Evolutionary conservation across 495 filamentous ascomycete species (phyloP).

Genomic region (Neurospora discreta): DNA sequence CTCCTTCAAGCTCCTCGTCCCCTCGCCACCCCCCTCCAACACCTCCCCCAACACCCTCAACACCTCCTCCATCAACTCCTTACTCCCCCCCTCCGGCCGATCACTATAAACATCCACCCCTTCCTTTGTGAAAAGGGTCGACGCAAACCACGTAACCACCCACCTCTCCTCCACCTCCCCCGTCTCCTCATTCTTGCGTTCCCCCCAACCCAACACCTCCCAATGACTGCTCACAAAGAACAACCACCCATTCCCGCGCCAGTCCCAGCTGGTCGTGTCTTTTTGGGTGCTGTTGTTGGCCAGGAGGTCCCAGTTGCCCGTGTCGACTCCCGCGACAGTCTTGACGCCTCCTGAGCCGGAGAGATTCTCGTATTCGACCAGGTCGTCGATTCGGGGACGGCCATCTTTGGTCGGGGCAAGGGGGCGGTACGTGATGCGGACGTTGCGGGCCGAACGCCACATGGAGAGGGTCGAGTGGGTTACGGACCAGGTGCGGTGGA

Average conservation of each 20-base stretch:
- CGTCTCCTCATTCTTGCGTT: conserved; percentile 21
- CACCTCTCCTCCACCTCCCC: conserved; percentile 35
- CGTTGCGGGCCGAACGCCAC: conserved; percentile 62
- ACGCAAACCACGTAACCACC: conserved; percentile 66
- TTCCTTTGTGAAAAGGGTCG: conserved; percentile 62
- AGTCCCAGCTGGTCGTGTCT: conserved; percentile 45
- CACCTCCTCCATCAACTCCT: conserved; percentile 34
- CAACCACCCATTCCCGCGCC: conserved; percentile 61
- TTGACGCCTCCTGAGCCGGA: conserved; percentile 37
- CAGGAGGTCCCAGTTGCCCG: conserved; percentile 29
- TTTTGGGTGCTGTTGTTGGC: background rate
- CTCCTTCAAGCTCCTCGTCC: conserved; percentile 24
- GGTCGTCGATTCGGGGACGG: conserved; percentile 46
- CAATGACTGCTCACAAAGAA: conserved; percentile 54
- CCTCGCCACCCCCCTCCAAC: background rate
- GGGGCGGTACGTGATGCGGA: conserved; percentile 57
- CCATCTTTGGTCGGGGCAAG: conserved; percentile 24
- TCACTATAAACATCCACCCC: conserved; percentile 64
- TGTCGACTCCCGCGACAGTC: conserved; percentile 53
- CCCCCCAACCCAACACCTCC: conserved; percentile 64
- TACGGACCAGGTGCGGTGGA: conserved; percentile 61
- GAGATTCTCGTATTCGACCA: conserved; percentile 50
- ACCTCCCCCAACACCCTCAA: conserved; percentile 32
- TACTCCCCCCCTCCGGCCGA: conserved; percentile 37
- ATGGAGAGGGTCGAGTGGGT: conserved; percentile 67